A percentile compares a stretch with the other conserved stretches of the same genome.
Evolutionary conservation across 371 early-diverging fungal species (phyloP).

Genomic region (Syncephalis fuscata): DNA sequence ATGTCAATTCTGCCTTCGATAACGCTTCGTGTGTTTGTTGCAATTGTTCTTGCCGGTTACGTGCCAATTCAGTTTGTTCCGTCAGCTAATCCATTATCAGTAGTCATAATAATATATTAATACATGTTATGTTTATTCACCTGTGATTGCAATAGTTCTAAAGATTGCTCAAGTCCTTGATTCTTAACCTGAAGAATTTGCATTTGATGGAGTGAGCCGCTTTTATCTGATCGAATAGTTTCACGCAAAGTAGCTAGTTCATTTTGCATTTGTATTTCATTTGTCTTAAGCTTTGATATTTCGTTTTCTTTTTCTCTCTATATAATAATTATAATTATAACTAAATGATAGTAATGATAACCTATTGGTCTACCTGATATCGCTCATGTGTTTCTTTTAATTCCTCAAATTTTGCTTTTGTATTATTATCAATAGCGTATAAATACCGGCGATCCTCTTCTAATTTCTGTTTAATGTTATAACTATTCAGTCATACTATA

Average conservation of each 20-base stretch:
- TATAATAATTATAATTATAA: background rate
- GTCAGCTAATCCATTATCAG: background rate
- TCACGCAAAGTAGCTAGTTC: background rate
- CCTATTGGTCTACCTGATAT: conserved; percentile 2
- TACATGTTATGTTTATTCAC: background rate
- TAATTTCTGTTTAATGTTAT: conserved; percentile 9
- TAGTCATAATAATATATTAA: background rate
- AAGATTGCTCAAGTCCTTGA: background rate
- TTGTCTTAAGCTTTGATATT: conserved; percentile 2
- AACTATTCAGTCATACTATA: too few relatives aligned
- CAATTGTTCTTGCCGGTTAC: conserved; percentile 9
- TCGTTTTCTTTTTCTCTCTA: conserved; percentile 5
- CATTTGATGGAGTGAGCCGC: background rate
- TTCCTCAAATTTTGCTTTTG: conserved; percentile 8
- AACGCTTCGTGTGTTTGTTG: background rate
- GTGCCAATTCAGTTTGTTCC: conserved; percentile 1
- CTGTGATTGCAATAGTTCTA: background rate
- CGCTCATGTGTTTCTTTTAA: conserved; percentile 6
- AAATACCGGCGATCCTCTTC: conserved; percentile 26
- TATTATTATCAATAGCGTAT: conserved; percentile 16
- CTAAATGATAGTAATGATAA: background rate
- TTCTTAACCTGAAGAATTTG: background rate
- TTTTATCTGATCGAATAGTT: background rate
- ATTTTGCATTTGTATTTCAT: background rate
- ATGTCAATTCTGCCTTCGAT: conserved; percentile 7